These are phyloP conservation scores for Prototheca cutis DNA, from an alignment of 163 green algal species.

Conservation along the genomic window DNA sequence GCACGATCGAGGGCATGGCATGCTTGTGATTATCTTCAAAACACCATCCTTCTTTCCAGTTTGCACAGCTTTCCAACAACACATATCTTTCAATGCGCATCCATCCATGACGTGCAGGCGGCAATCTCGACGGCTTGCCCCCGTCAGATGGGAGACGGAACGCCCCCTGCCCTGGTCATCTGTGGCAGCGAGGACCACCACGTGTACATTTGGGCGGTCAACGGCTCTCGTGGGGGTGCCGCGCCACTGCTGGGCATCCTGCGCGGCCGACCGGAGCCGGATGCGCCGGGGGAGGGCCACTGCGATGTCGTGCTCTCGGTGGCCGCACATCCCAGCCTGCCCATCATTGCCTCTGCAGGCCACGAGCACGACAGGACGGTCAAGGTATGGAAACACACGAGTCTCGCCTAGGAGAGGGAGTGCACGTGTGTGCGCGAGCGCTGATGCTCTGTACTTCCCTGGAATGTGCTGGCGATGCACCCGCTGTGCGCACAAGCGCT, in stretches of 20 bases:
- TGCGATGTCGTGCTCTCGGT: constrained; percentile 39
- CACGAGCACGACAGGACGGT: constrained; percentile 35
- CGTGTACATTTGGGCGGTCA: constrained; percentile 57
- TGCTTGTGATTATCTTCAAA: too few species aligned
- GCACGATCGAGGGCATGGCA: too few species aligned
- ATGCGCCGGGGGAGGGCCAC: constrained; percentile 35
- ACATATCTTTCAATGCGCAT: too few species aligned
- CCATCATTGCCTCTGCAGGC: constrained; percentile 32
- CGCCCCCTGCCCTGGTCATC: constrained; percentile 22
- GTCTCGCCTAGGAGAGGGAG: neutral
- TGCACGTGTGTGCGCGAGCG: too few species aligned
- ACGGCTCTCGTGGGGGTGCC: constrained; percentile 25
- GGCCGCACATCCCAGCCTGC: constrained; percentile 16
- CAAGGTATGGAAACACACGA: constrained; percentile 35
- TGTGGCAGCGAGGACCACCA: constrained; percentile 60
- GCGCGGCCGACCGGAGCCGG: constrained; percentile 14
- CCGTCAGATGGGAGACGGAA: neutral
- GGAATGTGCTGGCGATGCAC: too few species aligned
- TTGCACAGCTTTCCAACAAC: too few species aligned
- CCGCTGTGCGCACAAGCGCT: too few species aligned
- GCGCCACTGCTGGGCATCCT: constrained; percentile 26
- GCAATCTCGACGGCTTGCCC: too few species aligned
- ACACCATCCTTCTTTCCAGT: too few species aligned
- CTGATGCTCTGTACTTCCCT: too few species aligned
- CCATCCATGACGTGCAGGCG: too few species aligned